Evolutionary conservation across 306 rosid genomes (phyloP), one percentile per base, ranked within the genome.

Genomic region (Bauhinia variegata): DNA sequence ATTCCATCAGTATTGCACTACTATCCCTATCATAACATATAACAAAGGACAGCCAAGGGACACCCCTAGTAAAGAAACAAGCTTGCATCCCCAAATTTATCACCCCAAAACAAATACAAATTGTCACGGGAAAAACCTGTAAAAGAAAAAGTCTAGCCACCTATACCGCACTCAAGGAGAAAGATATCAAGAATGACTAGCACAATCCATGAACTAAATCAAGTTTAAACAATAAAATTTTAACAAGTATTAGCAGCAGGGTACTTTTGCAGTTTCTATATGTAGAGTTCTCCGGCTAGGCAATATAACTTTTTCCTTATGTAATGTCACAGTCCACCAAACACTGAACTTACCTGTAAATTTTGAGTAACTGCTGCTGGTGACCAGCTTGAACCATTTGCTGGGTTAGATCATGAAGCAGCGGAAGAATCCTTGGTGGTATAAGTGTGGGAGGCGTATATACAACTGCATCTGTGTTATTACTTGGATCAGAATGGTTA

Each of bases 371-470:
- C 80, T 90, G 89, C 65, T 84, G 92, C 13, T 79, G 84, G 71
- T 90, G 87, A 76, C 96, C 97, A 76, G 97, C 99, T 83, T 93
- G 89, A 85, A 93, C 78, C 97, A 93, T 88, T 70, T 93, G 97
- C 78, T 70, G 85, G 19, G 96, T 85, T 75, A 93, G 80, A 82
- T 93, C 88, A 52, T 86, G 97, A 3, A 90, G 85, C 74, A 90
- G 65, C 15, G 97, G 97, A 71, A 93, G 79, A 82, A 83, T 78
- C 60, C 95, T 71, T 8, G 95, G 96, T 6, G 99, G 97, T 78
- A 93, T 85, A 71, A 93, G 95, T 69, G 89, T 72, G 12, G 97
- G 99, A 65, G 95, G 97, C 23, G 92, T 93, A 62, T 79, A 90
- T 34, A 86, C 88, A 75, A 92, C 97, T 83, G 75, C 79, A 54